Evolutionary conservation across 2,329 filamentous ascomycete species (phyloP), one percentile per base, ranked within the genome.

Genomic region (Mycogone perniciosa): DNA sequence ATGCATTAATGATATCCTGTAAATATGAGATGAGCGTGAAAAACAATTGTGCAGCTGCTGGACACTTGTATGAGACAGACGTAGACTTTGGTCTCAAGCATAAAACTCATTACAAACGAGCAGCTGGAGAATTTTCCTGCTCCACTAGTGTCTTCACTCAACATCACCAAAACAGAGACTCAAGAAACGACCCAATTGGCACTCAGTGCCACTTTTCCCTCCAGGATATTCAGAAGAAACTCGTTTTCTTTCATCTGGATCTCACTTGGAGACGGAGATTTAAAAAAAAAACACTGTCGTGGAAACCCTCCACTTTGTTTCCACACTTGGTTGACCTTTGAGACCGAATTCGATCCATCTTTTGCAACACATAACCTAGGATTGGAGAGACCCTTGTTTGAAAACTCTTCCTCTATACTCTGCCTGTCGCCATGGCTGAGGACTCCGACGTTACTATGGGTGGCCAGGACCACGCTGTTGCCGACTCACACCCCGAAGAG

Each of bases 351-450:
- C 20, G 20, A 20, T 20, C 20, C 20, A 20, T 20, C 20, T 20
- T 20, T 20, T 20, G 20, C 20, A 37, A 37, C 34, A 37, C 34
- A 37, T 3, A 20, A 20, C 3, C 20, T 20, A 20, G 20, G 20
- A 20, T 20, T 20, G 20, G 3, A 20, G 20, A 20, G 33, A 35
- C 4, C 11, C 3, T 35, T 35, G 4, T 35, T 35, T 35, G 7
- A 35, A 11, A 35, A 35, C 11, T 3, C 33, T 35, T 35, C 33
- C 7, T 35, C 2, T 8, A 11, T 35, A 35, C 34, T 34, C 37
- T 33, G 11, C 20, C 26, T 5, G 42, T 31, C 39, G 53, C 7
- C 39, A 69, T 69, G 67, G 49, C 58, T 50, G 60, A 64, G 26
- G 54, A 62, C 42, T 31, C 47, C 27, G 59, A 65, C 20, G 46